These are phyloP conservation scores for Mycena sp. DNA, from an alignment of 1,284 basidiomycete species.

Conservation along the genomic window DNA sequence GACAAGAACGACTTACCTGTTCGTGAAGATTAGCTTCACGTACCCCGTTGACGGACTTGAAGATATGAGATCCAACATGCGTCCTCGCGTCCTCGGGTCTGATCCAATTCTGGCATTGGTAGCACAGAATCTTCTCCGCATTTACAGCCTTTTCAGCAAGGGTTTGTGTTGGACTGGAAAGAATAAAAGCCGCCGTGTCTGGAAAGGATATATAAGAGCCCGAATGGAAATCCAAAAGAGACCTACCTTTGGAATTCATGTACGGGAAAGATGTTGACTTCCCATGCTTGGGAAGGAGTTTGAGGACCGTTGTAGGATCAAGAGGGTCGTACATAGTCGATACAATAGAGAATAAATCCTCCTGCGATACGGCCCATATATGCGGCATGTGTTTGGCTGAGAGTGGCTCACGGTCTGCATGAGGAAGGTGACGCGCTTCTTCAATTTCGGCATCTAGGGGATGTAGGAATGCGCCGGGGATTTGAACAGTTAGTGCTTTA, in stretches of 20 bases:
- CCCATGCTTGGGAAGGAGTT: too few species aligned
- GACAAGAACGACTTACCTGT: background rate
- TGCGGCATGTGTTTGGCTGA: background rate
- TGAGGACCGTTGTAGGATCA: background rate
- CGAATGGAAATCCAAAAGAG: background rate
- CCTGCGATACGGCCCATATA: background rate
- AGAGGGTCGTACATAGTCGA: background rate
- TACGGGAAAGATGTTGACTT: background rate
- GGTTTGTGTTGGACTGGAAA: background rate
- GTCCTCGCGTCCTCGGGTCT: background rate
- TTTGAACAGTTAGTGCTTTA: background rate
- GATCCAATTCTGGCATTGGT: background rate
- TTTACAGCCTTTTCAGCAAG: background rate
- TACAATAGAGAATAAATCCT: background rate
- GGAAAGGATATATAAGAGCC: background rate
- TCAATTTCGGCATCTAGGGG: conserved; percentile 8
- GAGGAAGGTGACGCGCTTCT: too few species aligned
- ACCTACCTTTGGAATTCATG: background rate
- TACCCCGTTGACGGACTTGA: too few species aligned
- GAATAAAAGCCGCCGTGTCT: background rate
- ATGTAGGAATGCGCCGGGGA: conserved; percentile 2
- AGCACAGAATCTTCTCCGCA: background rate
- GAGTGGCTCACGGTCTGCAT: background rate
- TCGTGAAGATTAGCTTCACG: background rate
- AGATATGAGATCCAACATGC: too few species aligned